A percentile compares a stretch with the other conserved stretches of the same genome.
These are phyloP conservation scores for Rhodotorula sp. DNA, from an alignment of 1,284 basidiomycete genomes.

Conservation along the genomic window DNA sequence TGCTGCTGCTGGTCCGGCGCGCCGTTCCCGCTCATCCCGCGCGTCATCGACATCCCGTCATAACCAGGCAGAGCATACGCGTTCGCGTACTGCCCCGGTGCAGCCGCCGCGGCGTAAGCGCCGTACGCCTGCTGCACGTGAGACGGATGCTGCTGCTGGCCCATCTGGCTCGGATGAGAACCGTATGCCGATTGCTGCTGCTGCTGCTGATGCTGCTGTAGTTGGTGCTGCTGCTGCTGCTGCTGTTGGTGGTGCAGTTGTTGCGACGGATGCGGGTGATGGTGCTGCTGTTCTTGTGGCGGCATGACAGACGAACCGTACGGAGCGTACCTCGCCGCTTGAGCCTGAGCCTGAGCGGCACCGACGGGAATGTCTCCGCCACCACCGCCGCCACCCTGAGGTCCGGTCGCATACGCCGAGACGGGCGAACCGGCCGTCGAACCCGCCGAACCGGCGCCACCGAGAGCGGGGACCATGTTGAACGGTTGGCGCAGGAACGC, in stretches of 20 bases:
- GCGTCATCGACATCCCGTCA: neutral
- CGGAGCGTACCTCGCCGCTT: neutral
- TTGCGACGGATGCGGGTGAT: neutral
- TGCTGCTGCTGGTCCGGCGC: neutral
- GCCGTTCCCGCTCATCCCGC: neutral
- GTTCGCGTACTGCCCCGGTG: neutral
- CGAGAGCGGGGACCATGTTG: conserved; percentile 9
- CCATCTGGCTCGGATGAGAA: neutral
- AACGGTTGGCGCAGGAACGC: conserved; percentile 16
- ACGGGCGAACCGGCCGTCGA: neutral
- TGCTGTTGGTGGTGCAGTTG: too few species aligned
- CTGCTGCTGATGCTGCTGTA: neutral
- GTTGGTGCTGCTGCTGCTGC: neutral
- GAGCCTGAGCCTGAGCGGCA: neutral
- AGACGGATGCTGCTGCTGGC: neutral
- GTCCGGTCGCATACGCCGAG: neutral
- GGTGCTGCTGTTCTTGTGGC: neutral
- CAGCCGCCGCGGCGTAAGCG: neutral
- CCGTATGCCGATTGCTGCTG: neutral
- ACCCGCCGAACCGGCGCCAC: neutral
- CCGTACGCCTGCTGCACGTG: neutral
- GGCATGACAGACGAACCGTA: neutral
- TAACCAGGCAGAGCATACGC: neutral
- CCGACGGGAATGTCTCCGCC: conserved; percentile 1
- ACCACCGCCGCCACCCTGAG: neutral